Evolutionary conservation across 306 rosid genomes (phyloP), one percentile per base, ranked within the genome.

Genomic region (Sphenostylis stenocarpa): DNA sequence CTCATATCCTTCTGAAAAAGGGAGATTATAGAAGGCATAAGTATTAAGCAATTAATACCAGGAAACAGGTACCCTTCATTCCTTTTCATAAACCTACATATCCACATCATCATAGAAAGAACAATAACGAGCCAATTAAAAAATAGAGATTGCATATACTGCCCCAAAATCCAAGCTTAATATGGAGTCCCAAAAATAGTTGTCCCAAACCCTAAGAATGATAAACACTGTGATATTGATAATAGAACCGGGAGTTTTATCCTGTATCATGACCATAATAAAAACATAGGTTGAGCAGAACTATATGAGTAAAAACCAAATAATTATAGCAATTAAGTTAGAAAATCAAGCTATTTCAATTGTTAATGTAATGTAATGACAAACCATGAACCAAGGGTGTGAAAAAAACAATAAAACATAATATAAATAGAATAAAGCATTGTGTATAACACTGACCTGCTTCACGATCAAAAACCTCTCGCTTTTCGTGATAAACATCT

Each of bases 401-500:
- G 11, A 68, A 61, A 55, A 63, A 21, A 44, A 77, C 29, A 31
- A 28, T 8, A 45, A n/a, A 24, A 16, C 44, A 68, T 57, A 68
- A 69, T 9, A 49, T 11, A 73, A 48, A 80, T 53, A 68, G 26
- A 36, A 48, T 15, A 60, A 57, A 39, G 21, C 68, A 75, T 62
- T 12, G 23, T 36, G 17, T 29, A 67, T 52, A 72, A 63, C 64
- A 69, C 84, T 83, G 67, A 87, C 91, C 90, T 77, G 98, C 98
- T 87, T 95, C 98, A 19, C 98, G 91, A 83, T 82, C 84, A 81
- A 95, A 95, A 77, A 90, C 89, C 88, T 95, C 98, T 76, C 77
- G 85, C 82, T 82, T 86, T 77, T 95, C 98, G 81, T 89, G 90
- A 87, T 95, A 92, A 75, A 95, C 98, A 84, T 95, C 97, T 92